Conservation (phyloP, 768 basidiomycete species). For the Tylopilus vinaceipallidus region DNA sequence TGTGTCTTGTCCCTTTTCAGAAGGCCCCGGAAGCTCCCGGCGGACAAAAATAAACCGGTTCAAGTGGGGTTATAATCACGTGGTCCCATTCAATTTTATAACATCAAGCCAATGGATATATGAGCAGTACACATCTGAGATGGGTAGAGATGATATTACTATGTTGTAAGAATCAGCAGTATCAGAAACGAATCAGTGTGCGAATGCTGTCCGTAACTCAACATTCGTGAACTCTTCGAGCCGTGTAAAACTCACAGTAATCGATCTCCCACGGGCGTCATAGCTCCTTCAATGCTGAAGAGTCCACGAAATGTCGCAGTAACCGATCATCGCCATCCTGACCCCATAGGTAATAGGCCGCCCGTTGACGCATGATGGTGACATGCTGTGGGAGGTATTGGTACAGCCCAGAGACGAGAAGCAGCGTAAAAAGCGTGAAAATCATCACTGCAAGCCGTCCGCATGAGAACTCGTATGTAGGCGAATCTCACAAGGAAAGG, state of each 20-base stretch:
- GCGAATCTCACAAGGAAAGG: neutral
- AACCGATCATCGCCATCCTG: slow-evolving; percentile 41
- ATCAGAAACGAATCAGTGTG: neutral
- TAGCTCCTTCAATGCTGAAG: slow-evolving; percentile 29
- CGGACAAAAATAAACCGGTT: neutral
- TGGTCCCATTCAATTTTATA: neutral
- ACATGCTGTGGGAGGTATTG: slow-evolving; percentile 63
- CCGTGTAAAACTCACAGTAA: slow-evolving; percentile 13
- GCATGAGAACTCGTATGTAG: slow-evolving; percentile 6
- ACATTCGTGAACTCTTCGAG: slow-evolving; percentile 3
- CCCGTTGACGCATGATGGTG: slow-evolving; percentile 50
- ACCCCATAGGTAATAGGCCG: slow-evolving; percentile 64
- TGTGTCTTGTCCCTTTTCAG: neutral
- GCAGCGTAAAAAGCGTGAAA: slow-evolving; percentile 37
- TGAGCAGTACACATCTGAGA: slow-evolving; percentile 16
- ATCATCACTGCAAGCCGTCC: slow-evolving; percentile 38
- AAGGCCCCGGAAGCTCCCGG: neutral
- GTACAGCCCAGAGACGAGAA: slow-evolving; percentile 51
- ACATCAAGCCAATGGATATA: slow-evolving; percentile 1
- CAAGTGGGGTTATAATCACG: neutral
- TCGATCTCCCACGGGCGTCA: slow-evolving; percentile 3
- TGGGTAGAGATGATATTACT: slow-evolving; percentile 21
- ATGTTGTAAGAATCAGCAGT: slow-evolving; percentile 3
- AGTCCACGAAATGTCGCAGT: slow-evolving; percentile 30
- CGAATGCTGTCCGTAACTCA: slow-evolving; percentile 7